phyloP scores from a whole-genome alignment of 768 basidiomycete genomes.

The Suillus sp. region DNA sequence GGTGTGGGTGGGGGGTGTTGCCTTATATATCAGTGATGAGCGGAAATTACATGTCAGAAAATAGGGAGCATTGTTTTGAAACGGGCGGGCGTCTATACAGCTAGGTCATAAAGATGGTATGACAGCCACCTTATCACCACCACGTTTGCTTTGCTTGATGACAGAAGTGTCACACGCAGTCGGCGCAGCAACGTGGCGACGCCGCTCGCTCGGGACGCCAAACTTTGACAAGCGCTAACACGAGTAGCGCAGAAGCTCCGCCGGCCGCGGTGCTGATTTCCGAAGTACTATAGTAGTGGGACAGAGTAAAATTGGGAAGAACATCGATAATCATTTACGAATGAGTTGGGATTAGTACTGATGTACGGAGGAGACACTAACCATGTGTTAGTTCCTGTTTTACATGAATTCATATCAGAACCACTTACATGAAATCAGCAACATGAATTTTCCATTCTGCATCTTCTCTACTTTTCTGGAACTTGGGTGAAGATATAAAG shows the following conservation, averaged over 20 bases:
- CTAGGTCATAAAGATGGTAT: background rate
- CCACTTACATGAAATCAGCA: no score
- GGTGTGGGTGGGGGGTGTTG: background rate
- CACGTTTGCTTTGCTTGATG: background rate
- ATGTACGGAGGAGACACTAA: background rate
- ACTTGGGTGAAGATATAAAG: slow-evolving; percentile 2
- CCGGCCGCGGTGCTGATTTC: background rate
- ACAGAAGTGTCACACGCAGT: background rate
- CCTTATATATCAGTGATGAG: background rate
- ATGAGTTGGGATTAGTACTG: background rate
- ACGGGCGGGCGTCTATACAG: background rate
- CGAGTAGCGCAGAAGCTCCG: background rate
- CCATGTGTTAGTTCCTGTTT: background rate
- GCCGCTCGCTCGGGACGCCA: background rate
- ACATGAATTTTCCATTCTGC: background rate
- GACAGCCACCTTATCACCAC: background rate
- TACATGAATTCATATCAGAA: background rate
- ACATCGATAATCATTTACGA: background rate
- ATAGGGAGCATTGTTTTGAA: background rate
- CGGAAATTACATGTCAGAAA: background rate
- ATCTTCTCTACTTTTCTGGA: background rate
- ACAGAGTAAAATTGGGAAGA: background rate
- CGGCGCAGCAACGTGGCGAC: background rate
- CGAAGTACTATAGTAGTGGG: background rate
- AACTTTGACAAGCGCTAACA: background rate